Evolutionary conservation across 192 early-diverging fungal genomes (phyloP).

Genomic region (Backusella liffmaniae): DNA sequence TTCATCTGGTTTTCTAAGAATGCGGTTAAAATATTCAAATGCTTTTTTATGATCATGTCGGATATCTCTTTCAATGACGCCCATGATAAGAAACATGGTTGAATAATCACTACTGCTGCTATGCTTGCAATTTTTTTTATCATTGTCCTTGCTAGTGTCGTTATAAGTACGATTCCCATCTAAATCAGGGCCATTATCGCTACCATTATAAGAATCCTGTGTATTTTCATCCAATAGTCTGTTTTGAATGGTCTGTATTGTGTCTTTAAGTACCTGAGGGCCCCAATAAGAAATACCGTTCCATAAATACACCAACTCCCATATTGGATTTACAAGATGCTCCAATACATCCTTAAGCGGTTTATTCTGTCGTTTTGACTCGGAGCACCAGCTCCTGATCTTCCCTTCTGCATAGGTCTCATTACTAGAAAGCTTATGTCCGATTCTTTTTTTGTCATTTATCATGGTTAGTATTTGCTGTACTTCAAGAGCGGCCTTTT

Average conservation of each 20-base stretch:
- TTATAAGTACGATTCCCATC: background rate
- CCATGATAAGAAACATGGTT: background rate
- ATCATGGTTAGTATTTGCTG: constrained; percentile 26
- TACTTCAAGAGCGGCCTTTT: constrained; percentile 32
- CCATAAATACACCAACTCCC: constrained; percentile 40
- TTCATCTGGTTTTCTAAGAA: background rate
- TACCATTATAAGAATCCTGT: background rate
- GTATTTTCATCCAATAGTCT: background rate
- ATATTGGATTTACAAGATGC: constrained; percentile 33
- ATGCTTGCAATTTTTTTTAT: background rate
- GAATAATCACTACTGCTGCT: background rate
- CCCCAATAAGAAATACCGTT: constrained; percentile 25
- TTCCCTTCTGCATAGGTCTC: constrained; percentile 29
- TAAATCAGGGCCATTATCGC: background rate
- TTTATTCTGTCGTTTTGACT: background rate
- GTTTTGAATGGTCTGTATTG: background rate
- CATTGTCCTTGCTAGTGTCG: background rate
- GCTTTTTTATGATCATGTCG: background rate
- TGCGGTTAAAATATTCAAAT: background rate
- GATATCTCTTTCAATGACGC: constrained; percentile 2
- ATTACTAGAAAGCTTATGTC: constrained; percentile 30
- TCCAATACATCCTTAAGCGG: background rate
- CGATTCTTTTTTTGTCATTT: background rate
- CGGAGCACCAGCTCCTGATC: constrained; percentile 10
- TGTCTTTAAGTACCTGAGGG: background rate